Percentiles rank a stretch among this genome's conserved stretches.
These are phyloP conservation scores for Eucalyptus microcorys DNA, from an alignment of 345 rosid genomes.

Conservation along the genomic window DNA sequence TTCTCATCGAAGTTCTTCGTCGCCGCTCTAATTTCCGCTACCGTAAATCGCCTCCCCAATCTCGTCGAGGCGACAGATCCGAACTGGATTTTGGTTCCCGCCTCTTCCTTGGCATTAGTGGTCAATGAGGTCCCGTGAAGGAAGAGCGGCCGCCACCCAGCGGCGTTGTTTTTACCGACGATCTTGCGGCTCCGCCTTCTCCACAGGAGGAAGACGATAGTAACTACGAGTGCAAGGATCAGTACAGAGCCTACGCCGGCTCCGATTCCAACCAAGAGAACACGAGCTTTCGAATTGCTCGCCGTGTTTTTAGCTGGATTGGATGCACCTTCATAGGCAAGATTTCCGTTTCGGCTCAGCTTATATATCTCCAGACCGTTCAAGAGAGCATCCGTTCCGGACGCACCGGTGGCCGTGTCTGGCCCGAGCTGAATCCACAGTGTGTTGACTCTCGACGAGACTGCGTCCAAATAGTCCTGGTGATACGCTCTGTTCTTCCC, in stretches of 20 bases:
- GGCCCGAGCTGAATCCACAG: constrained; percentile 92
- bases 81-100: constrained; percentile 11
- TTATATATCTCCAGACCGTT: constrained; percentile 91
- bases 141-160: constrained; percentile 61
- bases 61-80: constrained; percentile 26
- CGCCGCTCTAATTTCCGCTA: constrained; percentile 68
- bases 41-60: constrained; percentile 49
- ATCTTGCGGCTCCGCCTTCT: constrained; percentile 18
- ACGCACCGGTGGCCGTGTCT: constrained; percentile 59
- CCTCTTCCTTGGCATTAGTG: constrained; percentile 39
- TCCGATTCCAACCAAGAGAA: constrained; percentile 47
- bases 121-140: constrained; percentile 25
- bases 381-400: constrained; percentile 80
- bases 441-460: constrained; percentile 37
- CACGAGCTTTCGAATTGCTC: constrained; percentile 14
- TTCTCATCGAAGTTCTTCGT: constrained; percentile 69
- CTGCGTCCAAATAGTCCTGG: constrained; percentile 57
- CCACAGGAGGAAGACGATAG: constrained; percentile 18
- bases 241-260: constrained; percentile 35
- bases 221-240: constrained; percentile 13
- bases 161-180: constrained; percentile 28
- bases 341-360: constrained; percentile 62
- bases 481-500: constrained; percentile 73
- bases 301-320: constrained; percentile 18
- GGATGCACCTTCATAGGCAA: constrained; percentile 43